Evolutionary conservation across 805 yeast species (phyloP), one percentile per base, ranked within the genome.

Genomic region (Pichia ethanolica): DNA sequence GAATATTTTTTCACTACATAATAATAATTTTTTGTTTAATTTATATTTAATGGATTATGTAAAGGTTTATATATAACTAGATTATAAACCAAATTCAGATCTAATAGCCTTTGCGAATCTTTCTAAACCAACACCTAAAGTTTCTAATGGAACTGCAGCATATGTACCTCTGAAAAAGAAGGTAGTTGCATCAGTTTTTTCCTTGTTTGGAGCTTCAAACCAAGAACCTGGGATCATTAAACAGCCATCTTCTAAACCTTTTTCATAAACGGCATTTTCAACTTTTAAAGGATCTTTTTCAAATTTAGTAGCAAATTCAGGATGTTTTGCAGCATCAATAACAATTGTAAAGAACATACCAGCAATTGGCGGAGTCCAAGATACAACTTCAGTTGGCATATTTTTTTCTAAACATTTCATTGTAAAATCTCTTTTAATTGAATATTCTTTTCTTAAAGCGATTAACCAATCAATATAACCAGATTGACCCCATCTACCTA

Each of bases 401-500:
- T 75, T 72, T 57, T 81, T 75, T 59, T 69, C 71, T 57, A 90
- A 71, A 7, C 95, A 75, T 61, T 87, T 91, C 56, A 89, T 77
- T 45, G 96, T 87, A 56, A 80, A 82, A 64, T 93, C 91, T 71
- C 99, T 83, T 72, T 89, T 88, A 60, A 74, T 76, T 33, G 96
- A 82, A 75, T 91, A 91, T 65, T 86, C 91, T 37, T 76, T 74
- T 72, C 95, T 79, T 61, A 86, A 64, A 51, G 88, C 86, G 55
- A 87, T 82, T 63, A 89, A 78, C 97, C 97, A 89, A 67, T 87
- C 90, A 59, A 89, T 58, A 72, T 85, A 90, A 34, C 96, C 96
- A 5, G 65, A 64, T 70, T 89, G 97, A 50, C 96, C 96, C 97
- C 97, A 89, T 58, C 84, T 78, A 53, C 79, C 78, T 59, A 90